These are phyloP conservation scores for Trichocladium uniseriatum DNA, from an alignment of 495 filamentous ascomycete species.

Conservation along the genomic window DNA sequence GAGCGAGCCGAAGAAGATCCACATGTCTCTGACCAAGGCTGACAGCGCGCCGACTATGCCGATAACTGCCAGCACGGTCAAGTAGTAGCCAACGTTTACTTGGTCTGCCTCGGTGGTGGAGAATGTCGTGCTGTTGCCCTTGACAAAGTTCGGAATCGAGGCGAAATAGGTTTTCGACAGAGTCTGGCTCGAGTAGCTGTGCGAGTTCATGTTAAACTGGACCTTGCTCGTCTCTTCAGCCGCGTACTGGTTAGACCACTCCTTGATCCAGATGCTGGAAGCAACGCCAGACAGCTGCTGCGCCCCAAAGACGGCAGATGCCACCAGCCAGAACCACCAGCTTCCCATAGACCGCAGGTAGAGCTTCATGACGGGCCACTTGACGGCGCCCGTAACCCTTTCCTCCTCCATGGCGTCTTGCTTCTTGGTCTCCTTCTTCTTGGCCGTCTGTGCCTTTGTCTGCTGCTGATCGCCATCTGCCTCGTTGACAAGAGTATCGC, in stretches of 20 bases:
- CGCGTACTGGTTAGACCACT: conserved; percentile 62
- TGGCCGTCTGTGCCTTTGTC: conserved; percentile 29
- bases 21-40: conserved; percentile 69
- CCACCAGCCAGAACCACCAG: conserved; percentile 87
- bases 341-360: conserved; percentile 84
- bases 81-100: conserved; percentile 76
- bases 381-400: conserved; percentile 76
- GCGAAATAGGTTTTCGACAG: conserved; percentile 30
- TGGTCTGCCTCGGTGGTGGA: conserved; percentile 28
- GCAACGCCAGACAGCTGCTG: conserved; percentile 79
- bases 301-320: conserved; percentile 59
- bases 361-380: conserved; percentile 71
- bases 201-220: conserved; percentile 29
- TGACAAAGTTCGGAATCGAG: conserved; percentile 26
- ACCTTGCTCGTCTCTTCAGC: conserved; percentile 24
- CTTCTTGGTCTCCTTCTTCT: conserved; percentile 39
- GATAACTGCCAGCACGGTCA: conserved; percentile 71
- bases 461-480: conserved; percentile 27
- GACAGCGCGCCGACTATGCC: conserved; percentile 63
- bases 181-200: conserved; percentile 22
- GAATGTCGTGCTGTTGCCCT: conserved; percentile 15
- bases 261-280: conserved; percentile 85
- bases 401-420: conserved; percentile 54
- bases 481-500: conserved; percentile 38
- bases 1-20: conserved; percentile 88